Evolutionary conservation across 116 monocot genomes (phyloP).

Genomic region (Papilionanthe hybrid): DNA sequence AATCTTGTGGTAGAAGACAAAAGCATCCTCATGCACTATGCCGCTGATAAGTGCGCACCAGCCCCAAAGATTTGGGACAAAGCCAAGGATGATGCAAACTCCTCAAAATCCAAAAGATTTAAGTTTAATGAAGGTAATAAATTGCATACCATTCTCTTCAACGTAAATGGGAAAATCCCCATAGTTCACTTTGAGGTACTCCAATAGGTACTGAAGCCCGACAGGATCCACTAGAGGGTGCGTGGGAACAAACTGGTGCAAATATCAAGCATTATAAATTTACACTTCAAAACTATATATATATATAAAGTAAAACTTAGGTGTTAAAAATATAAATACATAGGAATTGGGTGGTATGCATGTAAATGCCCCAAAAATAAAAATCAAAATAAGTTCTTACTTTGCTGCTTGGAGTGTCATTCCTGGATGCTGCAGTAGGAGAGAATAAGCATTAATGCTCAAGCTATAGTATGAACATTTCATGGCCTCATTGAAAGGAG

Average conservation of each 20-base stretch:
- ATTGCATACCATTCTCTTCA: slow-evolving; percentile 59
- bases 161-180: slow-evolving; percentile 44
- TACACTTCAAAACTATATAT: background rate
- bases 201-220: slow-evolving; percentile 41
- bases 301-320: no score
- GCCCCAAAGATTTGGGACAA: no score
- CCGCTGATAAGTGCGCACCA: no score
- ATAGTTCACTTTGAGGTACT: slow-evolving; percentile 37
- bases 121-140: background rate
- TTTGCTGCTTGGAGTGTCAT: slow-evolving; percentile 17
- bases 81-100: background rate
- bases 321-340: no score
- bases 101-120: background rate
- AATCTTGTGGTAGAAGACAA: no score
- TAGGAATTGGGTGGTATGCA: no score
- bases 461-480: background rate
- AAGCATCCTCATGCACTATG: no score
- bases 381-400: background rate
- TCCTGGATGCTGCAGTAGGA: slow-evolving; percentile 23
- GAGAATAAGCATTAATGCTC: background rate
- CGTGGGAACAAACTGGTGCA: slow-evolving; percentile 28
- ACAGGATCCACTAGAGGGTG: slow-evolving; percentile 15
- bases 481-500: background rate
- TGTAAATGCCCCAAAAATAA: no score
- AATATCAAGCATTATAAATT: background rate